phyloP scores from a whole-genome alignment of 2,329 filamentous ascomycete genomes.

The Venturia asperata region DNA sequence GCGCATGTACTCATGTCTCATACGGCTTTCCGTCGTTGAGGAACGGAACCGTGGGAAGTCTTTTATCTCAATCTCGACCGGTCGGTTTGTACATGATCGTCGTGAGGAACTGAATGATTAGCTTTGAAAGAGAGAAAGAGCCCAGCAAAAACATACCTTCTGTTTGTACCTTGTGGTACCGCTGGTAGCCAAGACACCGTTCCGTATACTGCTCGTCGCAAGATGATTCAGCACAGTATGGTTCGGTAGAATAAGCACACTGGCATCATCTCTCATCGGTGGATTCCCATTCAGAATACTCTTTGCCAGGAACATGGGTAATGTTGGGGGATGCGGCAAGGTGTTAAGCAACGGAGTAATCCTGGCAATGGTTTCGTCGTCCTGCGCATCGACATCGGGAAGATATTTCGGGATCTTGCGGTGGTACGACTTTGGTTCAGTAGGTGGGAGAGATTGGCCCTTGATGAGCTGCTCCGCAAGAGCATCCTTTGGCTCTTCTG shows the following conservation, averaged over 20 bases:
- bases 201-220: conserved; percentile 96
- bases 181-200: conserved; percentile 88
- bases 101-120: conserved; percentile 69
- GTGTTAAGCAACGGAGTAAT: conserved; percentile 69
- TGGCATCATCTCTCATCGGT: conserved; percentile 95
- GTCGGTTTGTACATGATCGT: conserved; percentile 97
- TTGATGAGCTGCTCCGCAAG: conserved; percentile 23
- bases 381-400: conserved; percentile 77
- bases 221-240: conserved; percentile 95
- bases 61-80: conserved; percentile 24
- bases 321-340: conserved; percentile 71
- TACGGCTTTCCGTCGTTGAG: neutral
- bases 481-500: conserved; percentile 24
- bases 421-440: conserved; percentile 56
- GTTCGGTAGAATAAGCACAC: conserved; percentile 92
- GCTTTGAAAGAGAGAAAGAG: neutral
- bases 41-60: neutral
- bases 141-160: conserved; percentile 54
- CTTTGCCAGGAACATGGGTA: conserved; percentile 88
- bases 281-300: conserved; percentile 88
- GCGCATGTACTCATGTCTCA: neutral
- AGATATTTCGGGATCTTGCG: conserved; percentile 76
- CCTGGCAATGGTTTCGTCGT: conserved; percentile 64
- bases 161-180: conserved; percentile 96
- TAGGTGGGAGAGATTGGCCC: conserved; percentile 25